Evolutionary conservation across 306 rosid species (phyloP).

Genomic region (Vicia faba): DNA sequence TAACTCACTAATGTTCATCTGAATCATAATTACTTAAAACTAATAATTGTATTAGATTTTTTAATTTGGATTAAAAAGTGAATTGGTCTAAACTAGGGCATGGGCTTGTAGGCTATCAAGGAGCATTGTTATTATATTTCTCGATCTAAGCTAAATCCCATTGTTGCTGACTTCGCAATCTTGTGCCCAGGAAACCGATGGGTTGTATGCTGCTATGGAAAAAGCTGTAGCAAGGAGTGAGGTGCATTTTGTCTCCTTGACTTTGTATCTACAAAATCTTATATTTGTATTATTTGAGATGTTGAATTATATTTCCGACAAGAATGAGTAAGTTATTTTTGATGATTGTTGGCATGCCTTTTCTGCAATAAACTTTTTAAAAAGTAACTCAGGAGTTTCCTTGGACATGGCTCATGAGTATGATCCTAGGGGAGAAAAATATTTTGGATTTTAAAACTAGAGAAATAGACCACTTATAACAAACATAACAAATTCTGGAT

Average conservation of each 20-base stretch:
- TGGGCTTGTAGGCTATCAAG: constrained; percentile 53
- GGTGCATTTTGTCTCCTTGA: constrained; percentile 56
- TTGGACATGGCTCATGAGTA: constrained; percentile 15
- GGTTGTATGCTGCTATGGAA: constrained; percentile 83
- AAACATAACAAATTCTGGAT: constrained; percentile 27
- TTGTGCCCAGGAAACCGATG: constrained; percentile 97
- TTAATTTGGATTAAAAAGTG: constrained; percentile 38
- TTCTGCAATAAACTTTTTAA: constrained; percentile 6
- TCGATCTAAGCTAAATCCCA: constrained; percentile 64
- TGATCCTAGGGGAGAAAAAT: constrained; percentile 1
- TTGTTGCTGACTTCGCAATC: constrained; percentile 87
- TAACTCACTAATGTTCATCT: constrained; percentile 31
- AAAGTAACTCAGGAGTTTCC: constrained; percentile 1
- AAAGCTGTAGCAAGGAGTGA: constrained; percentile 84
- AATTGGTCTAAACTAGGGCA: constrained; percentile 43
- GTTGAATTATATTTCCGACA: constrained; percentile 16
- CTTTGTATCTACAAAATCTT: constrained; percentile 27
- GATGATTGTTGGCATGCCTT: neutral
- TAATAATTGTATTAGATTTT: constrained; percentile 10
- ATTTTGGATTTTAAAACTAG: neutral
- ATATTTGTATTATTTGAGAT: constrained; percentile 24
- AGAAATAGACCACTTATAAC: constrained; percentile 13
- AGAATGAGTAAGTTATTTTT: constrained; percentile 19
- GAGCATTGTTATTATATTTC: constrained; percentile 57
- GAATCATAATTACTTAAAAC: constrained; percentile 14